phyloP scores from a whole-genome alignment of 1,284 basidiomycete species.

The Malassezia psittaci region DNA sequence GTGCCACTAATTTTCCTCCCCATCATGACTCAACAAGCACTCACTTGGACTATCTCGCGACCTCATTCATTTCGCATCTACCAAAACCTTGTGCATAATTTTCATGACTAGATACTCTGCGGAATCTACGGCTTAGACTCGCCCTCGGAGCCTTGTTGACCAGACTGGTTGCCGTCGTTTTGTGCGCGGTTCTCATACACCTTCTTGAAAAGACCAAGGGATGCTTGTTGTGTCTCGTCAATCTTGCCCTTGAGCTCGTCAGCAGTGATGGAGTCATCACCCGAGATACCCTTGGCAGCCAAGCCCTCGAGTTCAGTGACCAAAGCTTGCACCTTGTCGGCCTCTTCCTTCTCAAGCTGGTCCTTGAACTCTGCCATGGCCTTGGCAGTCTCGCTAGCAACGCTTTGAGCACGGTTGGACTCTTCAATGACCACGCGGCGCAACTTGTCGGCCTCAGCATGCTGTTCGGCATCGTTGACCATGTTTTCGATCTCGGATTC shows the following conservation, averaged over 20 bases:
- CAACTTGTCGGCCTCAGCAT: slow-evolving; percentile 62
- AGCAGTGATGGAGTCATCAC: slow-evolving; percentile 63
- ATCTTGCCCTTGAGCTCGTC: slow-evolving; percentile 87
- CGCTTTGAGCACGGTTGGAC: slow-evolving; percentile 90
- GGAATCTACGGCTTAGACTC: slow-evolving; percentile 38
- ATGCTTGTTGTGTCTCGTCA: slow-evolving; percentile 89
- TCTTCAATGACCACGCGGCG: slow-evolving; percentile 85
- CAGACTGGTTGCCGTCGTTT: slow-evolving; percentile 50
- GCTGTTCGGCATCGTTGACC: slow-evolving; percentile 87
- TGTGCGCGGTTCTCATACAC: slow-evolving; percentile 84
- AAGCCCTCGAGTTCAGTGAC: slow-evolving; percentile 79
- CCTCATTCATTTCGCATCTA: too few relatives aligned
- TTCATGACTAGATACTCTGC: too few relatives aligned
- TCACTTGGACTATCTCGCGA: too few relatives aligned
- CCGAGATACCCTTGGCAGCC: slow-evolving; percentile 79
- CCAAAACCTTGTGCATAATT: too few relatives aligned
- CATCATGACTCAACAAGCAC: too few relatives aligned
- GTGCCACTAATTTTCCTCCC: too few relatives aligned
- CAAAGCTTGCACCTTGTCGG: slow-evolving; percentile 65
- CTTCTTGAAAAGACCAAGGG: slow-evolving; percentile 95
- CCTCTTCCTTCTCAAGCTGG: slow-evolving; percentile 81
- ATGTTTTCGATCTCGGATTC: slow-evolving; percentile 97
- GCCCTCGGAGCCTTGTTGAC: slow-evolving; percentile 25
- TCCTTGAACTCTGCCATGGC: slow-evolving; percentile 96
- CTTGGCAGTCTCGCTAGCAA: slow-evolving; percentile 90